Percentiles rank a stretch among this genome's conserved stretches.
These are phyloP conservation scores for Cladosporium velox DNA, from an alignment of 2,329 filamentous ascomycete genomes.

Conservation along the genomic window DNA sequence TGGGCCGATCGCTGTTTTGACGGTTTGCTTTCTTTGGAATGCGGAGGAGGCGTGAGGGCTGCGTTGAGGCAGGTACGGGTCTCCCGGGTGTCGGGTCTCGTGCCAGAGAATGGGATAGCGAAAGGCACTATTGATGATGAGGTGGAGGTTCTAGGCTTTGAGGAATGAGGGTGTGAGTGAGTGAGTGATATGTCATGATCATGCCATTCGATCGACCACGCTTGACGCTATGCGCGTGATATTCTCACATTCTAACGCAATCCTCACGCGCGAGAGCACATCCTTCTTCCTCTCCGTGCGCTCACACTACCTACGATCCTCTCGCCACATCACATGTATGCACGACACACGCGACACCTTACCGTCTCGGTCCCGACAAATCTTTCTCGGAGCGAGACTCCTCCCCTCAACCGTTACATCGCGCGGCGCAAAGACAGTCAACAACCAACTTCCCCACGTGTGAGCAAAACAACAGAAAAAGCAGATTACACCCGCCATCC, in stretches of 20 bases:
- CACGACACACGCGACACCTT: not conserved
- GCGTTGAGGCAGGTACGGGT: not conserved
- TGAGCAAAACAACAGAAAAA: not conserved
- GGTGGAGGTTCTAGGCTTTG: not conserved
- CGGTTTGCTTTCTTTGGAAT: not conserved
- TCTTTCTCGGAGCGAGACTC: not conserved
- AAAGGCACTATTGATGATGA: not conserved
- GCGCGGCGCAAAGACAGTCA: not conserved
- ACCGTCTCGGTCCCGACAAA: not conserved
- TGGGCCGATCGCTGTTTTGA: not conserved
- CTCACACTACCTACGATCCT: not conserved
- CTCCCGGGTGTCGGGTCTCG: not conserved
- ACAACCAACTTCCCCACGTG: not conserved
- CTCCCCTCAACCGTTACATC: not conserved
- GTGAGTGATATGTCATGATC: not conserved
- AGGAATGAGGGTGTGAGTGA: not conserved
- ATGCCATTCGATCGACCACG: not conserved
- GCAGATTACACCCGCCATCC: not conserved
- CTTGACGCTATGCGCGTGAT: not conserved
- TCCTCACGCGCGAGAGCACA: not conserved
- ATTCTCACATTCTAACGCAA: not conserved
- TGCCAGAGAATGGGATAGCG: not conserved
- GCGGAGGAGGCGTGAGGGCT: not conserved
- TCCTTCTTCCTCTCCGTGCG: not conserved
- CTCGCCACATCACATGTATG: not conserved